phyloP scores from a whole-genome alignment of 352 stramenopile genomes.

The Pythium oligandrum region DNA sequence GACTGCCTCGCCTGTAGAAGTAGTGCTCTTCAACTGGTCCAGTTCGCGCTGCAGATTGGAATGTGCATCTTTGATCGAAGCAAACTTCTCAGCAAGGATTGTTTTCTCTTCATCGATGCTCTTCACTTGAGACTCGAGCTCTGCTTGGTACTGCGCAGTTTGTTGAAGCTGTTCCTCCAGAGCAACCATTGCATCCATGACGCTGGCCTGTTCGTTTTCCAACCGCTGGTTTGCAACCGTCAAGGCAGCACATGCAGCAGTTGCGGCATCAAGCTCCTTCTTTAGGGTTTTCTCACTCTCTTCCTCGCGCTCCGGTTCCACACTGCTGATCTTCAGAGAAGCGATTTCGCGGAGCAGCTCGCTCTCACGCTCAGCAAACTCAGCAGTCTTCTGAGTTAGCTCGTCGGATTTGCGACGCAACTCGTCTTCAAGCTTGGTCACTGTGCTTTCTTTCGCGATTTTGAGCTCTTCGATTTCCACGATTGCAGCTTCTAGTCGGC shows the following conservation, averaged over 20 bases:
- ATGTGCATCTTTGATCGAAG: slow-evolving; percentile 10
- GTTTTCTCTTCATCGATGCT: slow-evolving; percentile 31
- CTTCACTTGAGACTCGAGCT: slow-evolving; percentile 23
- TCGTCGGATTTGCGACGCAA: slow-evolving; percentile 16
- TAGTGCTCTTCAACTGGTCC: neutral
- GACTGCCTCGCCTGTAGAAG: too few species aligned
- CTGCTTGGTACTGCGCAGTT: slow-evolving; percentile 13
- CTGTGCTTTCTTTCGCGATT: slow-evolving; percentile 21
- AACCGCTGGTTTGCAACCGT: slow-evolving; percentile 16
- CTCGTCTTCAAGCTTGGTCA: slow-evolving; percentile 24
- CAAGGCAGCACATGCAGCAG: slow-evolving; percentile 3
- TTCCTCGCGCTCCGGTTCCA: neutral
- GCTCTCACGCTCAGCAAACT: slow-evolving; percentile 11
- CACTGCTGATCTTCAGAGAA: slow-evolving; percentile 1
- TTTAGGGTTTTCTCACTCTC: neutral
- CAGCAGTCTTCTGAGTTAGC: slow-evolving; percentile 4
- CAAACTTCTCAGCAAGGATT: slow-evolving; percentile 22
- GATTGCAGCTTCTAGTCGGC: slow-evolving; percentile 26
- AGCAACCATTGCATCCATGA: slow-evolving; percentile 27
- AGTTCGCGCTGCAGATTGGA: neutral
- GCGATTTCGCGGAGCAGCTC: slow-evolving; percentile 6
- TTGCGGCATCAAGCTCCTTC: neutral
- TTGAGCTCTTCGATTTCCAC: slow-evolving; percentile 26
- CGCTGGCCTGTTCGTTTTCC: slow-evolving; percentile 9
- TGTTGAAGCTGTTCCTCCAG: slow-evolving; percentile 33